Conservation (phyloP, 2,329 filamentous ascomycete species). For the Tolypocladium endophyticum region DNA sequence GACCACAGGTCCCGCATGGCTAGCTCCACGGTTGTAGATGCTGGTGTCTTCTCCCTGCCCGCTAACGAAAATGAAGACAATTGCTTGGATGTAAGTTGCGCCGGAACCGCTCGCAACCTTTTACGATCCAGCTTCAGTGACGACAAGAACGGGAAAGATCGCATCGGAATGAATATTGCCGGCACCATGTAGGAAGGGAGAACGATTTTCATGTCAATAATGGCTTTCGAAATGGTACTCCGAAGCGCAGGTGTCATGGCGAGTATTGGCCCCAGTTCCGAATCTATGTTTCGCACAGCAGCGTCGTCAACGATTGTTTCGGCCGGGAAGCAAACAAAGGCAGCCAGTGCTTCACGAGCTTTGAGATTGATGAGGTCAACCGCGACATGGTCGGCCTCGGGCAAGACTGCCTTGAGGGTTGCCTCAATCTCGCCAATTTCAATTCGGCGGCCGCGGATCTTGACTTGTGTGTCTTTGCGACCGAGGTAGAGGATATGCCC, state of each 20-base stretch:
- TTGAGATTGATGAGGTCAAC: neutral
- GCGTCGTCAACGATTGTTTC: neutral
- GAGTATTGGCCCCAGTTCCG: neutral
- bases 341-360: neutral
- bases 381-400: neutral
- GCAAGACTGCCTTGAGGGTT: neutral
- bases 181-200: conserved; percentile 1
- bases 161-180: neutral
- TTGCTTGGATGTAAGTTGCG: neutral
- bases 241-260: neutral
- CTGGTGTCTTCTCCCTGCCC: neutral
- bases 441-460: conserved; percentile 10
- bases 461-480: conserved; percentile 4
- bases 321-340: neutral
- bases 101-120: neutral
- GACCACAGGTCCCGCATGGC: neutral
- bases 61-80: neutral
- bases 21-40: neutral
- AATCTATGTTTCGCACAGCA: neutral
- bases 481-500: conserved; percentile 7
- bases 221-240: neutral
- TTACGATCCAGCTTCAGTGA: conserved; percentile 9
- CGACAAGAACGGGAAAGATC: conserved; percentile 5
- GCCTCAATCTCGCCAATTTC: conserved; percentile 9
- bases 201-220: neutral